Conservation (phyloP, 257 asterid genomes). For the Capsicum chinense region DNA sequence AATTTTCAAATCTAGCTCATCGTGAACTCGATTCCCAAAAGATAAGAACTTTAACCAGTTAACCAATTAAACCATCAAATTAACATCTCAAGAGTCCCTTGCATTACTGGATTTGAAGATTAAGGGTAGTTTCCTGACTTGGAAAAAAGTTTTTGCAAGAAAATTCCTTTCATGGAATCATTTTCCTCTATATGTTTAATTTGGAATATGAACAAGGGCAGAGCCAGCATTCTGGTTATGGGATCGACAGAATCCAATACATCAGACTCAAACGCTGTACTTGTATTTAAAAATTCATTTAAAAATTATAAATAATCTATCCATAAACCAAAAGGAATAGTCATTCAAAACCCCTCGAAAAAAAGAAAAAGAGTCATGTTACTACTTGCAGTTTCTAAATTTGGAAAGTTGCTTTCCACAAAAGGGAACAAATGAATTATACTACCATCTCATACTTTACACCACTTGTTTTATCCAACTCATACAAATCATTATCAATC, state of each 20-base stretch:
- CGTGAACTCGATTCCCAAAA: neutral
- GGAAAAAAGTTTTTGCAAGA: neutral
- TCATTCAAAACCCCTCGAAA: neutral
- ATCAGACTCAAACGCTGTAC: neutral
- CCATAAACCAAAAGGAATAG: neutral
- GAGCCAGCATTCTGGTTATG: neutral
- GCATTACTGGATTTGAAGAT: neutral
- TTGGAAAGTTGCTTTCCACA: neutral
- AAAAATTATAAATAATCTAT: neutral
- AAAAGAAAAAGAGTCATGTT: neutral
- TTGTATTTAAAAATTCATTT: neutral
- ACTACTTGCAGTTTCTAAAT: neutral
- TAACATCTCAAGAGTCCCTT: neutral
- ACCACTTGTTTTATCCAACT: conserved; percentile 7
- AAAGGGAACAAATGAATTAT: neutral
- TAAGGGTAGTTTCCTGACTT: neutral
- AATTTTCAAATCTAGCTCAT: neutral
- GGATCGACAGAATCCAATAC: neutral
- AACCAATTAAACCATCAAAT: neutral
- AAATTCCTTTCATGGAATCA: neutral
- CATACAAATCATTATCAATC: neutral
- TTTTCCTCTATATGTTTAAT: neutral
- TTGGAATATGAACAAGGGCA: neutral
- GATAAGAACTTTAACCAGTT: neutral
- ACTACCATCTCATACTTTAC: neutral